phyloP scores from a whole-genome alignment of 768 basidiomycete genomes.

The Coprinopsis strossmayeri region DNA sequence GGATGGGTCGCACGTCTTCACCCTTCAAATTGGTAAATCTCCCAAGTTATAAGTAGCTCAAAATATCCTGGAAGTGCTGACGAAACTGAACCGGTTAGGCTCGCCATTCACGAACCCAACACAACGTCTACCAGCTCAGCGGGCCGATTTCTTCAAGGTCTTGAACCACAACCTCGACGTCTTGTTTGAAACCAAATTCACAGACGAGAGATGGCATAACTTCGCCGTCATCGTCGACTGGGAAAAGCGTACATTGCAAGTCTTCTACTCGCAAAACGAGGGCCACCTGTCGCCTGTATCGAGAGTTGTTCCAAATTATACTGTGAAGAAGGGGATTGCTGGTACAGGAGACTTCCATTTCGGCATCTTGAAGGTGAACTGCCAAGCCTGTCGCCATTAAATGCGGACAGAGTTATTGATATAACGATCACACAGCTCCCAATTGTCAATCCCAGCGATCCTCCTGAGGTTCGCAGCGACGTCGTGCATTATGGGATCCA shows the following conservation, averaged over 20 bases:
- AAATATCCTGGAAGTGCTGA: not conserved
- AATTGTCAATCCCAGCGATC: constrained; percentile 39
- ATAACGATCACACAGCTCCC: constrained; percentile 35
- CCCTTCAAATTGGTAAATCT: constrained; percentile 45
- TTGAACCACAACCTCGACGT: constrained; percentile 47
- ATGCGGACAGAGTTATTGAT: not conserved
- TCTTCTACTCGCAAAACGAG: constrained; percentile 43
- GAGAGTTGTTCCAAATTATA: constrained; percentile 32
- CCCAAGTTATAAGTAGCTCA: too few species aligned
- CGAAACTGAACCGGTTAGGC: constrained; percentile 25
- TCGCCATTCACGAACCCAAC: constrained; percentile 53
- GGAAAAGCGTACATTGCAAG: constrained; percentile 39
- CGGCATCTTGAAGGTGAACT: constrained; percentile 51
- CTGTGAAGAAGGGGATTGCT: constrained; percentile 29
- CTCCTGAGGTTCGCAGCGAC: constrained; percentile 40
- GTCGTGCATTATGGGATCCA: constrained; percentile 56
- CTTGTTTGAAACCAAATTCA: constrained; percentile 44
- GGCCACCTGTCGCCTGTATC: constrained; percentile 36
- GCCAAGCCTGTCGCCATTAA: too few species aligned
- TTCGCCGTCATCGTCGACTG: constrained; percentile 55
- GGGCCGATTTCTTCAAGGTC: constrained; percentile 47
- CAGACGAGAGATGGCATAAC: constrained; percentile 45
- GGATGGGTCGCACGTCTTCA: constrained; percentile 57
- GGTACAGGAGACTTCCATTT: constrained; percentile 59
- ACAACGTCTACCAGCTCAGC: constrained; percentile 29